Evolutionary conservation across 2,329 filamentous ascomycete species (phyloP).

Genomic region (Fusarium albidum): DNA sequence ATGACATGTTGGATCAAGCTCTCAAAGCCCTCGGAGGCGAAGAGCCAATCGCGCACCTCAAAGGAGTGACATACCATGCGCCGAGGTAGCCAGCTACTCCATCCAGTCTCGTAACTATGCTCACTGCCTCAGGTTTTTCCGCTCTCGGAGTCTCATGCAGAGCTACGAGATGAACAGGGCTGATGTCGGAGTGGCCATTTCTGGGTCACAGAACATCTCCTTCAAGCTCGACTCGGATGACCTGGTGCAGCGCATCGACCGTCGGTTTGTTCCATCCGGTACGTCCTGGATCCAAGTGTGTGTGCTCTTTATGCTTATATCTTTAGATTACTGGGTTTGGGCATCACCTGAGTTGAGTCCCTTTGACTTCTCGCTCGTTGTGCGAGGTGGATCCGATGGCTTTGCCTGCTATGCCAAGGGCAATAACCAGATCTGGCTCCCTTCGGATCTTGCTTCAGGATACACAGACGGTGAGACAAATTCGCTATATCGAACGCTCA

Average conservation of each 20-base stretch:
- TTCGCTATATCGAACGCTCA: too few relatives aligned
- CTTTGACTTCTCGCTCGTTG: conserved; percentile 13
- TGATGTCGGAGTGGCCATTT: conserved; percentile 3
- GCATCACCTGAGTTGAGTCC: conserved; percentile 2
- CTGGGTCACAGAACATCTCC: conserved; percentile 14
- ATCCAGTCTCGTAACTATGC: not conserved
- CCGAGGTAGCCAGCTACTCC: not conserved
- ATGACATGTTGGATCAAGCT: not conserved
- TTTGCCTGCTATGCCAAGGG: conserved; percentile 17
- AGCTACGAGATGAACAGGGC: conserved; percentile 10
- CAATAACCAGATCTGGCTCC: conserved; percentile 18
- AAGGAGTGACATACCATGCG: conserved; percentile 3
- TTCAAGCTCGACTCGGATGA: conserved; percentile 7
- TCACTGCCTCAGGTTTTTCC: conserved; percentile 4
- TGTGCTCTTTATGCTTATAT: not conserved
- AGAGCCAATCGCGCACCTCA: not conserved
- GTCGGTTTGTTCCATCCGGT: conserved; percentile 8
- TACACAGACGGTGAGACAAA: conserved; percentile 20
- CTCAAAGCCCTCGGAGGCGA: not conserved
- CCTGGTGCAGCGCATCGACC: conserved; percentile 13
- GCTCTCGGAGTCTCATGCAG: conserved; percentile 18
- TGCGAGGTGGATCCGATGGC: conserved; percentile 4
- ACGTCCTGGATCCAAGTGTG: not conserved
- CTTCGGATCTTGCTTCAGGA: conserved; percentile 6
- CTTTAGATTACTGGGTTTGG: conserved; percentile 11